These are phyloP conservation scores for Gelatoporia subvermispora DNA, from an alignment of 768 basidiomycete genomes.

Conservation along the genomic window DNA sequence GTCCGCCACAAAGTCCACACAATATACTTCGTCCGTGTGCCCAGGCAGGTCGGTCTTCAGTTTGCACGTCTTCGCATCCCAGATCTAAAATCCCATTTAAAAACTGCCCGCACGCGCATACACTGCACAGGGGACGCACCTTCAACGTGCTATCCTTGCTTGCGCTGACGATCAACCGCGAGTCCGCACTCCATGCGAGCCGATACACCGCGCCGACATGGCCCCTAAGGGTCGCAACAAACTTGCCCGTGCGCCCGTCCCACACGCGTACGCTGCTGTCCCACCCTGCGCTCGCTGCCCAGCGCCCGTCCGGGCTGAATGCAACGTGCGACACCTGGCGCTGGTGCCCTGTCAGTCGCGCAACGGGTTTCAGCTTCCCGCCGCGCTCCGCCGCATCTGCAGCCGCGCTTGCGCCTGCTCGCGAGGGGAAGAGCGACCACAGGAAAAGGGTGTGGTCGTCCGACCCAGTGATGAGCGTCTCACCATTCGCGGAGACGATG, in stretches of 20 bases:
- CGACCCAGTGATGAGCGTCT: constrained; percentile 90
- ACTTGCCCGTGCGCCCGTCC: constrained; percentile 83
- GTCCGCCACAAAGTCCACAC: constrained; percentile 98
- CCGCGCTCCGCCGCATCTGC: constrained; percentile 33
- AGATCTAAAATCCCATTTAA: constrained; percentile 52
- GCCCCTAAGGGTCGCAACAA: constrained; percentile 84
- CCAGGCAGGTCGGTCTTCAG: constrained; percentile 91
- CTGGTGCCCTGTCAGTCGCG: constrained; percentile 90
- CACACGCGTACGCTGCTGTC: constrained; percentile 89
- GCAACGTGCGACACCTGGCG: constrained; percentile 90
- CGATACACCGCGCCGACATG: constrained; percentile 95
- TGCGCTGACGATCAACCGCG: constrained; percentile 85
- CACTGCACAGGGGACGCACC: constrained; percentile 38
- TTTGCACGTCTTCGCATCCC: constrained; percentile 96
- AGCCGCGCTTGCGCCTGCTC: constrained; percentile 27
- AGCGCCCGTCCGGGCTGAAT: constrained; percentile 90
- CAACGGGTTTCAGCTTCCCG: constrained; percentile 60
- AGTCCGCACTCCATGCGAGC: constrained; percentile 93
- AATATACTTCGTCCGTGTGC: constrained; percentile 97
- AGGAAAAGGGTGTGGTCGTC: constrained; percentile 98
- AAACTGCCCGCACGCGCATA: background rate
- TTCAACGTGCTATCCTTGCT: constrained; percentile 96
- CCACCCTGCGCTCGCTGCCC: constrained; percentile 88
- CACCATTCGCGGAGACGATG: constrained; percentile 58
- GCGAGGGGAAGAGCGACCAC: constrained; percentile 75